Evolutionary conservation across 2,329 filamentous ascomycete genomes (phyloP).

Genomic region (Trichoderma oligosporum): DNA sequence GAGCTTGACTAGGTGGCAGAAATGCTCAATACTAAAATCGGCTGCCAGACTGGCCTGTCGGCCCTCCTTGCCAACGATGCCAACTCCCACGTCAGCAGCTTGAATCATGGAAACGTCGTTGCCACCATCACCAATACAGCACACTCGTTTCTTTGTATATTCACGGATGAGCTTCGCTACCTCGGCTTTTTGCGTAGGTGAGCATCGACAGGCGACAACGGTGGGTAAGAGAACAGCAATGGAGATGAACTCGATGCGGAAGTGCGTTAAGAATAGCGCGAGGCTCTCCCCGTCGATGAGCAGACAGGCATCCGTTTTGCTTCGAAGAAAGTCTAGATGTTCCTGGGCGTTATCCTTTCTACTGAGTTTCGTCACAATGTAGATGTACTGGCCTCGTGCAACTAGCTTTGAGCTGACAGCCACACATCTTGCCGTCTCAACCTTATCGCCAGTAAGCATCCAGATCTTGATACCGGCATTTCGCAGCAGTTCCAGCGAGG

Average conservation of each 20-base stretch:
- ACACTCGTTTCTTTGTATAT: slow-evolving; percentile 90
- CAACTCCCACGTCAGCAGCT: slow-evolving; percentile 94
- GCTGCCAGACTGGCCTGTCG: slow-evolving; percentile 91
- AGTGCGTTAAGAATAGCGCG: slow-evolving; percentile 75
- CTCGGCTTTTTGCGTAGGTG: slow-evolving; percentile 94
- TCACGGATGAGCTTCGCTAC: slow-evolving; percentile 85
- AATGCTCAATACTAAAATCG: slow-evolving; percentile 95
- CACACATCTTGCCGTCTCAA: slow-evolving; percentile 94
- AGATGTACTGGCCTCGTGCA: slow-evolving; percentile 88
- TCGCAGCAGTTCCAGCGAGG: slow-evolving; percentile 86
- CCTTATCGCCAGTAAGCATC: slow-evolving; percentile 99
- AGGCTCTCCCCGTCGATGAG: slow-evolving; percentile 94
- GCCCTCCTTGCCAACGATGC: slow-evolving; percentile 97
- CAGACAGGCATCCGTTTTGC: slow-evolving; percentile 81
- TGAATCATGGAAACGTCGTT: slow-evolving; percentile 99
- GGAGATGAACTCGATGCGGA: slow-evolving; percentile 80
- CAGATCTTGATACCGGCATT: slow-evolving; percentile 99
- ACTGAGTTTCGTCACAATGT: slow-evolving; percentile 83
- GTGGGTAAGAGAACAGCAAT: slow-evolving; percentile 83
- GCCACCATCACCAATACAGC: slow-evolving; percentile 95
- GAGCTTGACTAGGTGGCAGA: slow-evolving; percentile 89
- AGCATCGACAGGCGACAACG: slow-evolving; percentile 94
- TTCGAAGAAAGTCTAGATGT: slow-evolving; percentile 80
- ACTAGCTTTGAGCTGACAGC: slow-evolving; percentile 94
- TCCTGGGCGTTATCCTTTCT: slow-evolving; percentile 82